These are phyloP conservation scores for Gentiana straminea DNA, from an alignment of 257 asterid genomes.

Conservation along the genomic window DNA sequence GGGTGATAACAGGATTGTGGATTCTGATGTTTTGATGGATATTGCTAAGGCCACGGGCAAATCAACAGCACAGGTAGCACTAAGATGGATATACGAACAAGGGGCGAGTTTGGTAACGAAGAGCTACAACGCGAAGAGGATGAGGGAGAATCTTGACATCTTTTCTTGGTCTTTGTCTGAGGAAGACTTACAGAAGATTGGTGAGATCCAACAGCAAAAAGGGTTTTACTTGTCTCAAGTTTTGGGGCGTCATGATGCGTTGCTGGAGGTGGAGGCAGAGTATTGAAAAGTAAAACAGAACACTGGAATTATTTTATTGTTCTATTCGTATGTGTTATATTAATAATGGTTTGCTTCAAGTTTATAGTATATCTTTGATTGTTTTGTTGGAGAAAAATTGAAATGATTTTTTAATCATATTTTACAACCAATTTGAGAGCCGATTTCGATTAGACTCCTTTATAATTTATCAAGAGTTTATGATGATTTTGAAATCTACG, in stretches of 20 bases:
- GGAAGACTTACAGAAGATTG: slow-evolving; percentile 29
- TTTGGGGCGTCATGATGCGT: slow-evolving; percentile 33
- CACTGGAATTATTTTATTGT: too few species aligned
- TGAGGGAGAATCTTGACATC: slow-evolving; percentile 40
- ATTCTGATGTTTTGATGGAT: slow-evolving; percentile 21
- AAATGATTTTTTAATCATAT: too few species aligned
- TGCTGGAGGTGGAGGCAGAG: slow-evolving; percentile 40
- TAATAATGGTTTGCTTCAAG: too few species aligned
- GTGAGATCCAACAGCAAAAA: slow-evolving; percentile 30
- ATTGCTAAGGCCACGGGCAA: slow-evolving; percentile 39
- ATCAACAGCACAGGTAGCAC: slow-evolving; percentile 50
- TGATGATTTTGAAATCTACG: too few species aligned
- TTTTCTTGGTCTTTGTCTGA: slow-evolving; percentile 39
- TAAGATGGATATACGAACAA: slow-evolving; percentile 56
- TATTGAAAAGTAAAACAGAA: slow-evolving; percentile 3
- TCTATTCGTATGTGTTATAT: too few species aligned
- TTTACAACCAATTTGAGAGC: too few species aligned
- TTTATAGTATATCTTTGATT: too few species aligned
- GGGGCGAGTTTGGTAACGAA: slow-evolving; percentile 42
- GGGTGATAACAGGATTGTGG: slow-evolving; percentile 48
- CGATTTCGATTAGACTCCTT: too few species aligned
- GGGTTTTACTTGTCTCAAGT: slow-evolving; percentile 22
- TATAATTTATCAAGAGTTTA: too few species aligned
- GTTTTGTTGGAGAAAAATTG: too few species aligned
- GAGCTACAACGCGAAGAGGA: slow-evolving; percentile 51